These are phyloP conservation scores for Boletus reticulatus DNA, from an alignment of 768 basidiomycete genomes.

Conservation along the genomic window DNA sequence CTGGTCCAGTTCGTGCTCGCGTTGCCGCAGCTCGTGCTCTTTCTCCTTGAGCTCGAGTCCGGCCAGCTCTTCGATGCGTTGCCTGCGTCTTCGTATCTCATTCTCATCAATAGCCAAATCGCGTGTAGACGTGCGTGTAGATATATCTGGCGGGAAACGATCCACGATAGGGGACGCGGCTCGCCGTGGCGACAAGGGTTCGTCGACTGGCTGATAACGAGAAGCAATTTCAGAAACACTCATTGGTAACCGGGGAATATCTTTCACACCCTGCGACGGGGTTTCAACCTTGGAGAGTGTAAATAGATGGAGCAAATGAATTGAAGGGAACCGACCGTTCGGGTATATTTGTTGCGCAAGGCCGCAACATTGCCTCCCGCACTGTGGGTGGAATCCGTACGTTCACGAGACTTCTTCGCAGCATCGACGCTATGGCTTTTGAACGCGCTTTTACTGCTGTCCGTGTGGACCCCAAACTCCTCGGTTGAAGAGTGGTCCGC, in stretches of 20 bases:
- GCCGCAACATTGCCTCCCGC: constrained; percentile 63
- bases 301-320: not conserved
- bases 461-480: constrained; percentile 34
- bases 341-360: constrained; percentile 63
- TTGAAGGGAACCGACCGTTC: constrained; percentile 41
- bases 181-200: constrained; percentile 41
- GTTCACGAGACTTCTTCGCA: constrained; percentile 40
- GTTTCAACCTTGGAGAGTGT: constrained; percentile 43
- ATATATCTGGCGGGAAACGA: constrained; percentile 27
- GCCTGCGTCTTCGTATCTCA: constrained; percentile 34
- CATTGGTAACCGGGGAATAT: constrained; percentile 59
- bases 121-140: constrained; percentile 10
- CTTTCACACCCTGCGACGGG: constrained; percentile 54
- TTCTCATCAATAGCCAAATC: constrained; percentile 21
- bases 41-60: constrained; percentile 54
- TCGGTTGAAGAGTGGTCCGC: constrained; percentile 17
- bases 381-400: constrained; percentile 52
- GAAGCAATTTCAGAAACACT: constrained; percentile 65
- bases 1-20: constrained; percentile 54
- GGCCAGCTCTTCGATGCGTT: constrained; percentile 48
- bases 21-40: constrained; percentile 49
- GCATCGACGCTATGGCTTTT: constrained; percentile 33
- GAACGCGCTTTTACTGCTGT: constrained; percentile 13
- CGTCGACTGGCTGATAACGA: constrained; percentile 52
- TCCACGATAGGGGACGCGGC: constrained; percentile 35